Conservation (phyloP, 1,284 basidiomycete genomes). For the Heterobasidion occidentale region DNA sequence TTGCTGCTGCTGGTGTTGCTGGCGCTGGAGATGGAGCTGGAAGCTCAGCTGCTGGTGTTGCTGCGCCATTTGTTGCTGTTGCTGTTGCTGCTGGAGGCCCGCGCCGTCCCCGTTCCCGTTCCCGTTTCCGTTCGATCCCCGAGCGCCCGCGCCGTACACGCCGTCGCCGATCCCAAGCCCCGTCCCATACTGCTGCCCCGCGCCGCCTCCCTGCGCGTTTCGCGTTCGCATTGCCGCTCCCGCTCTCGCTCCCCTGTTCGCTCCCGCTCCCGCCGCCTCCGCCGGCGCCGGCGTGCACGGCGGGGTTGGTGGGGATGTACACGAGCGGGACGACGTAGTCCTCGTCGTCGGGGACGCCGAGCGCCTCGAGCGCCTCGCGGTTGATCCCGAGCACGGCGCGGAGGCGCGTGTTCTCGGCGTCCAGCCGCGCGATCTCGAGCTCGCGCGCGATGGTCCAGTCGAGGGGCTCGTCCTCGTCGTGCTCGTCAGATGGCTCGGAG, state of each 20-base stretch:
- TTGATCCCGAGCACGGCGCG: conserved; percentile 71
- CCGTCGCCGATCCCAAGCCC: neutral
- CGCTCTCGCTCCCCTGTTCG: neutral
- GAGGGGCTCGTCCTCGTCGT: conserved; percentile 14
- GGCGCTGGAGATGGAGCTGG: neutral
- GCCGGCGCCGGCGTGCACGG: no score
- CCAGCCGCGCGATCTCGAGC: conserved; percentile 70
- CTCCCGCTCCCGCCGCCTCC: neutral
- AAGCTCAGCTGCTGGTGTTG: neutral
- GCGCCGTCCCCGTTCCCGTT: neutral
- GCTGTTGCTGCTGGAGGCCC: neutral
- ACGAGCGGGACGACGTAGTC: neutral
- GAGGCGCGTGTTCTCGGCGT: conserved; percentile 75
- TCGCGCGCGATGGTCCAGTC: conserved; percentile 88
- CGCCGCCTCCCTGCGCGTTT: neutral
- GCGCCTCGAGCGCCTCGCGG: conserved; percentile 24
- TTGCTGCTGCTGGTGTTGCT: neutral
- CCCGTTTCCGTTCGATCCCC: neutral
- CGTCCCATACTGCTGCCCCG: neutral
- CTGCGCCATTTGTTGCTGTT: neutral
- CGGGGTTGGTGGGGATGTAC: no score
- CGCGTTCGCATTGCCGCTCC: conserved; percentile 3
- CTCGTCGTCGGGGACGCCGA: conserved; percentile 9
- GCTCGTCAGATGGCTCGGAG: neutral
- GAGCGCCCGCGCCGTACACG: neutral